Base-by-base conservation (phyloP, 768 basidiomycete species). In the Ephemerocybe angulata region DNA sequence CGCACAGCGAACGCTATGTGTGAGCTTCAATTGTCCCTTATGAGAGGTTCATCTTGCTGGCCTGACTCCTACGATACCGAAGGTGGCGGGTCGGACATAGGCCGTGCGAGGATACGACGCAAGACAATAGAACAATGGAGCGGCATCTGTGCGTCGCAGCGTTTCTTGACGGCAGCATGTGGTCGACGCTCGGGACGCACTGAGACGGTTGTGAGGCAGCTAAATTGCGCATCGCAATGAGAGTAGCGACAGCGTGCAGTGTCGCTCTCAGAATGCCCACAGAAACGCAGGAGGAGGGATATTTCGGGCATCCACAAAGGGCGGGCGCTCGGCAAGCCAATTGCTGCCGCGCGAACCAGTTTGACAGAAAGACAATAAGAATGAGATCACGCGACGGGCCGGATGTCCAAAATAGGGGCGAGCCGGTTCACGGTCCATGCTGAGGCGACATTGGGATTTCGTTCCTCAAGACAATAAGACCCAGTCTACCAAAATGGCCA, bases 361-460 rank as follows among this genome's bases (percentile, higher is more conserved):
- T 30, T 27, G 54, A 27, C 46, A 28, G 47, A 49, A 55, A 55
- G 44, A 55, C 54, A 55, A 55, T 55, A 55, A 55, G 54, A 48
- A 31, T 4, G 50, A 4, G 50, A 51, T 51, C 38, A 51, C 50
- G 50, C 35, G 38, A 38, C 24, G 50, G 22, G 6, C 33, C 24
- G 50, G 38, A 11, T 38, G 50, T 27, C 50, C 13, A 3, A 38
- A 38, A 24, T 21, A 27, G 50, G n/a, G 8, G 31, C 33, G 29
- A 51, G 33, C 47, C 29, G 29, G 47, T 21, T 49, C 47, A 28
- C 47, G 28, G 47, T 10, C 13, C 47, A 31, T 49, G 27, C 47
- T 19, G 1, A 30, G 28, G 21, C 15, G 21, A 42, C 41, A 42
- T 42, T 13, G 10, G 27, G 15, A 33, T 31, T 15, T 29, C 29